Base-by-base conservation (phyloP, 2,329 filamentous ascomycete genomes). In the Epichloe coenophiala region DNA sequence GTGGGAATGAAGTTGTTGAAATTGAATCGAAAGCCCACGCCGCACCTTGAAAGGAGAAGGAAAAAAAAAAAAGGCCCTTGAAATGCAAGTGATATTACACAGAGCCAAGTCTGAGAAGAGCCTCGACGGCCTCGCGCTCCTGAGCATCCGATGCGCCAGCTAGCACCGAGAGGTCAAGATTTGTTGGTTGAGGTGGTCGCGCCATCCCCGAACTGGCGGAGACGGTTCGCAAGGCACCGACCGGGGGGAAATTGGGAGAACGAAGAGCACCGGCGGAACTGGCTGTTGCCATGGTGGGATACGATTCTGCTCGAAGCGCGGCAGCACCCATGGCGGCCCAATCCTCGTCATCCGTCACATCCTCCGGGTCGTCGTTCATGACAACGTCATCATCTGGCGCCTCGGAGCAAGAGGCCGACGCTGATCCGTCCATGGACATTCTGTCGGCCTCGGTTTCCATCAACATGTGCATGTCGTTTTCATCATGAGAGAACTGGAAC, bases 301-400 rank as follows among this genome's bases (percentile, higher is more conserved):
- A 82, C 6, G 80, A 83, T 46, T 76, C 75, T 53, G 79, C 78
- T 56, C 90, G 83, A 58, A 96, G 77, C 57, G 88, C 87, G 50
- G 86, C 88, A 33, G 90, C 88, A 50, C 89, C 91, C 55, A 95
- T 85, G 48, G 86, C 81, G 45, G 86, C 88, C 90, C 91, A 96
- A 68, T 97, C 90, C 68, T 97, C 91, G 63, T 96, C 88, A 63
- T 97, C 93, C 23, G 93, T 97, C 53, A 87, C 78, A 62, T 95
- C 88, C 57, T 86, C 83, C 54, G 87, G 81, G 62, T 94, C 85
- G 58, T 88, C 84, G 59, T 83, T 81, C 71, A 83, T 79, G 58
- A 71, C 71, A 54, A 80, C 74, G 53, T 82, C 77, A 53, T 86
- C 83, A 50, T 82, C 80, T 41, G 78, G 78, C 17, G 83, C 84